Evolutionary conservation across 768 basidiomycete genomes (phyloP).

Genomic region (Chalciporus chontae): DNA sequence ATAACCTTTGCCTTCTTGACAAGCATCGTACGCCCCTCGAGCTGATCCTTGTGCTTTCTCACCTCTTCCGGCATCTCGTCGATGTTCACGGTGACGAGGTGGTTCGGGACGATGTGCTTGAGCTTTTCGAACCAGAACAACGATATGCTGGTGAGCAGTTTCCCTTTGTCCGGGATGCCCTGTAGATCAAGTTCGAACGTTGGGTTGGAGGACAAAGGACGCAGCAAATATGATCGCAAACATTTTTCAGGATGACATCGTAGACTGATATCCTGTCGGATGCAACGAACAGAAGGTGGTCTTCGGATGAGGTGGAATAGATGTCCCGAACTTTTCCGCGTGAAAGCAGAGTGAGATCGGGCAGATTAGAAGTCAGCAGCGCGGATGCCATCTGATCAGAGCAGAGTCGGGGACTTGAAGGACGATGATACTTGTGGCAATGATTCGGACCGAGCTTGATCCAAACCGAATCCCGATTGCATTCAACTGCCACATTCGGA

Average conservation of each 20-base stretch:
- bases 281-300: constrained; percentile 86
- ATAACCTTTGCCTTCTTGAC: constrained; percentile 87
- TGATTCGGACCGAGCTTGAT: neutral
- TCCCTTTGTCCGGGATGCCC: constrained; percentile 95
- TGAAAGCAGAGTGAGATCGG: constrained; percentile 66
- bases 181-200: constrained; percentile 28
- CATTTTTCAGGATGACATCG: constrained; percentile 92
- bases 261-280: constrained; percentile 96
- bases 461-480: neutral
- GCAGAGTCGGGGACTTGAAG: neutral
- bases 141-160: constrained; percentile 84
- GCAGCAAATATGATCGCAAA: constrained; percentile 39
- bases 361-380: constrained; percentile 54
- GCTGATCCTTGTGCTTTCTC: constrained; percentile 65
- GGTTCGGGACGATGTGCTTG: constrained; percentile 76
- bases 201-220: neutral
- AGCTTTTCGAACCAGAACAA: constrained; percentile 95
- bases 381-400: constrained; percentile 29
- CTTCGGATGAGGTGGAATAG: constrained; percentile 69
- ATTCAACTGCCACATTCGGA: neutral
- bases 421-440: neutral
- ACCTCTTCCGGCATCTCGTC: constrained; percentile 83
- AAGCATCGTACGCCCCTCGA: constrained; percentile 86
- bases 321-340: constrained; percentile 97
- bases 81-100: constrained; percentile 75